Evolutionary conservation across 306 rosid genomes (phyloP).

Genomic region (Neltuma alba): DNA sequence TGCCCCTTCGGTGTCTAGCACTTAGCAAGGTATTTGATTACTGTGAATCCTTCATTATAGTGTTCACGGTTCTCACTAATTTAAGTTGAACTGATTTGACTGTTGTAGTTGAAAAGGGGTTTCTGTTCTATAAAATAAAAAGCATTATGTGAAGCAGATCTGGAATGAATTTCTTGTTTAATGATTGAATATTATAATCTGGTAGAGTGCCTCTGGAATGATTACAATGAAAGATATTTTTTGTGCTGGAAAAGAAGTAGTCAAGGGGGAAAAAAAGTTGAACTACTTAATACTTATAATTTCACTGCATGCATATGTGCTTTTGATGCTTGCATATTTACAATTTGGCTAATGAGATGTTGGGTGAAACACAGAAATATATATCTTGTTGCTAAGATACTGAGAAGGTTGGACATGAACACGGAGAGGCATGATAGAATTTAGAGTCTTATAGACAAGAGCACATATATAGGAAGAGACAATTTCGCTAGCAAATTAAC

Average conservation of each 20-base stretch:
- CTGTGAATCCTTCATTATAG: slow-evolving; percentile 23
- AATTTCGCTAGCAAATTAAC: background rate
- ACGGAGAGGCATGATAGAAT: background rate
- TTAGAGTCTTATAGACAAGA: too few species aligned
- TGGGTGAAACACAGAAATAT: background rate
- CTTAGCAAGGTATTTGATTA: slow-evolving; percentile 16
- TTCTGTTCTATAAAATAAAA: background rate
- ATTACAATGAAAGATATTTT: slow-evolving; percentile 18
- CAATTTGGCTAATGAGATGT: background rate
- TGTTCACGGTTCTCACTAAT: background rate
- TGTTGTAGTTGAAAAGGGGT: background rate
- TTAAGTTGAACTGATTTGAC: slow-evolving; percentile 10
- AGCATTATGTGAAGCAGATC: background rate
- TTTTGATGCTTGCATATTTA: background rate
- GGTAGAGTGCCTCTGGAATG: background rate
- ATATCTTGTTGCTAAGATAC: background rate
- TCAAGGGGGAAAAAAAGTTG: too few species aligned
- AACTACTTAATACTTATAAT: background rate
- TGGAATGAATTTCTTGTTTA: slow-evolving; percentile 10
- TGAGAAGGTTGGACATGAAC: background rate
- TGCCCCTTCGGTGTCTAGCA: slow-evolving; percentile 34
- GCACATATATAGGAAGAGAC: background rate
- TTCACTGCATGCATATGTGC: background rate
- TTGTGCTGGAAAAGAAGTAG: background rate
- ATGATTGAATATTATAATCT: background rate